phyloP scores from a whole-genome alignment of 2,329 filamentous ascomycete species.

The Hymenotorrendiella dingleyae region DNA sequence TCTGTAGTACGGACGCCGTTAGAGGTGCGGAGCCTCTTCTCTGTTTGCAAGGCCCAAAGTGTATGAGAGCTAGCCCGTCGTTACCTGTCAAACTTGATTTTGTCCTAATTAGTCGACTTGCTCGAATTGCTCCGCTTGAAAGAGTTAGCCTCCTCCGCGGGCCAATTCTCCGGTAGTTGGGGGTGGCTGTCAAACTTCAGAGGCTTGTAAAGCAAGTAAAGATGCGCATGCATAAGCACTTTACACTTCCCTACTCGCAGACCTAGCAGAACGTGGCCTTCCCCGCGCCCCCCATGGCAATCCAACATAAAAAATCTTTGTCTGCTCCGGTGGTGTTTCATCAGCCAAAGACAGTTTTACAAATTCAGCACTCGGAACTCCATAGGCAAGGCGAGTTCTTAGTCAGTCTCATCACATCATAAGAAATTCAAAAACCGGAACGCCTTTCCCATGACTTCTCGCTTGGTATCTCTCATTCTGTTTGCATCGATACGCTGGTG shows the following conservation, averaged over 20 bases:
- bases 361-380: conserved; percentile 14
- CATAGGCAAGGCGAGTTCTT: conserved; percentile 11
- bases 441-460: background rate
- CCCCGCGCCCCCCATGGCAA: conserved; percentile 1
- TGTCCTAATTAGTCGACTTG: no score
- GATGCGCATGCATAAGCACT: no score
- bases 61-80: no score
- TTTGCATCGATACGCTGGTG: no score
- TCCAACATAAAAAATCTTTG: conserved; percentile 19
- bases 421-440: conserved; percentile 9
- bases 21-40: conserved; percentile 11
- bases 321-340: conserved; percentile 20
- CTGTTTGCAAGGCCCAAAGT: conserved; percentile 29
- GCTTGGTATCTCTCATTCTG: conserved; percentile 4
- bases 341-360: conserved; percentile 18
- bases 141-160: no score
- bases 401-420: conserved; percentile 17
- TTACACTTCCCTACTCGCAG: no score
- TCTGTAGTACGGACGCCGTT: conserved; percentile 21
- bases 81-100: conserved; percentile 27
- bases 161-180: conserved; percentile 12
- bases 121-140: no score
- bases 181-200: conserved; percentile 17
- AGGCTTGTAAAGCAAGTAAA: no score
- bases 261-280: conserved; percentile 2